phyloP scores from a whole-genome alignment of 1,139 yeast species.

The Suhomyces bolitotheri region DNA sequence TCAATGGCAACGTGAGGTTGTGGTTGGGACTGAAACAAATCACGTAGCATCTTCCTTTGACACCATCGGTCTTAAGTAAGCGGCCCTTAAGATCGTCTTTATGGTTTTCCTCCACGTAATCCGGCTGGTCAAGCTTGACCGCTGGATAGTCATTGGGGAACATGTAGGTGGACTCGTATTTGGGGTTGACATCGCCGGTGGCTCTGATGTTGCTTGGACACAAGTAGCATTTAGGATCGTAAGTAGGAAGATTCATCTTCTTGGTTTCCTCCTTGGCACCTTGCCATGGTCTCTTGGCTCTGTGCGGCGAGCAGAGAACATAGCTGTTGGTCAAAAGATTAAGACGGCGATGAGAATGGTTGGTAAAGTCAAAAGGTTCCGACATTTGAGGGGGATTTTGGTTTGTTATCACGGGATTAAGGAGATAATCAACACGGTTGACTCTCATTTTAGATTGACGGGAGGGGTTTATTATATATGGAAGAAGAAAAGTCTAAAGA shows the following conservation, averaged over 20 bases:
- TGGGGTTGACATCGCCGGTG: conserved; percentile 62
- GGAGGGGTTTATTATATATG: conserved; percentile 5
- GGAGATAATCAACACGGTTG: conserved; percentile 23
- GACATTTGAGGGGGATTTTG: conserved; percentile 20
- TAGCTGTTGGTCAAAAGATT: conserved; percentile 65
- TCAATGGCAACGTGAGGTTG: conserved; percentile 63
- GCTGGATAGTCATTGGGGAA: conserved; percentile 75
- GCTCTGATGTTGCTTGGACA: conserved; percentile 76
- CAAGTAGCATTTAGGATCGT: conserved; percentile 67
- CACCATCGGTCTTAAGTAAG: conserved; percentile 58
- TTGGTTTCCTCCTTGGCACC: conserved; percentile 64
- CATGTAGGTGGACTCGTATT: conserved; percentile 56
- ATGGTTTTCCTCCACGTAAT: conserved; percentile 25
- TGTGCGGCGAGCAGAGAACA: conserved; percentile 74
- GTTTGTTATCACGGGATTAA: conserved; percentile 22
- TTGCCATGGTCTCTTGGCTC: conserved; percentile 81
- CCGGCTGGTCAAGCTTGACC: conserved; percentile 60
- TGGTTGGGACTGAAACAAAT: conserved; percentile 78
- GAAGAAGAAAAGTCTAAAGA: not conserved
- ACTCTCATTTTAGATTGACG: conserved; percentile 8
- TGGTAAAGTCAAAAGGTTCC: conserved; percentile 47
- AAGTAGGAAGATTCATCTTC: conserved; percentile 48
- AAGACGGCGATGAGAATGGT: conserved; percentile 66
- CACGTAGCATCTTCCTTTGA: conserved; percentile 68
- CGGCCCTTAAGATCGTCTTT: conserved; percentile 34